Conservation (phyloP, 148 eudicot genomes). For the Diospyros kaki region DNA sequence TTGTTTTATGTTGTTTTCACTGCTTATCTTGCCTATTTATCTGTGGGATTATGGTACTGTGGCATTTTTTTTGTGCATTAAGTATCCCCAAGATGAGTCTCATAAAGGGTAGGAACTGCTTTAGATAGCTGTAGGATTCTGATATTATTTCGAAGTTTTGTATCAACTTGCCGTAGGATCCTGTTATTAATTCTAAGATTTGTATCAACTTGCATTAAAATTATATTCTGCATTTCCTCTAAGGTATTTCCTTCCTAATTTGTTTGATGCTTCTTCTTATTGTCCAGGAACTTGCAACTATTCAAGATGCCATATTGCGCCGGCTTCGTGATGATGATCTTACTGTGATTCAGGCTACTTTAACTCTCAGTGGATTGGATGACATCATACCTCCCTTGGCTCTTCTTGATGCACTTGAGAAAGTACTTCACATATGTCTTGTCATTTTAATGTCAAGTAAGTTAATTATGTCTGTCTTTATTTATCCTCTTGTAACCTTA, state of each 20-base stretch:
- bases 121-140: too few relatives aligned
- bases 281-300: slow-evolving; percentile 51
- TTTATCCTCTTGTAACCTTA: neutral
- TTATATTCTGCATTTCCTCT: neutral
- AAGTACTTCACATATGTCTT: slow-evolving; percentile 63
- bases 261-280: slow-evolving; percentile 1
- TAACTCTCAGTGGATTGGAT: slow-evolving; percentile 50
- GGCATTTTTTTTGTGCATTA: neutral
- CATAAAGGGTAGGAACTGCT: too few relatives aligned
- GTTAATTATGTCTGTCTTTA: slow-evolving; percentile 13
- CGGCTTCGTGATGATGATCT: slow-evolving; percentile 72
- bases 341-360: slow-evolving; percentile 65
- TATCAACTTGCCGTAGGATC: neutral
- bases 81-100: too few relatives aligned
- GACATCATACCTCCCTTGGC: slow-evolving; percentile 33
- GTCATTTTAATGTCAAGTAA: slow-evolving; percentile 43
- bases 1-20: too few relatives aligned
- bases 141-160: too few relatives aligned
- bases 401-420: slow-evolving; percentile 48
- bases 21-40: too few relatives aligned
- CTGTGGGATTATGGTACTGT: too few relatives aligned
- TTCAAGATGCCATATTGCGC: slow-evolving; percentile 65
- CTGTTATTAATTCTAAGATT: neutral
- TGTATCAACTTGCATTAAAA: neutral
- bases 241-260: neutral